Evolutionary conservation across 768 basidiomycete genomes (phyloP).

Genomic region (Boletus subcaerulescens): DNA sequence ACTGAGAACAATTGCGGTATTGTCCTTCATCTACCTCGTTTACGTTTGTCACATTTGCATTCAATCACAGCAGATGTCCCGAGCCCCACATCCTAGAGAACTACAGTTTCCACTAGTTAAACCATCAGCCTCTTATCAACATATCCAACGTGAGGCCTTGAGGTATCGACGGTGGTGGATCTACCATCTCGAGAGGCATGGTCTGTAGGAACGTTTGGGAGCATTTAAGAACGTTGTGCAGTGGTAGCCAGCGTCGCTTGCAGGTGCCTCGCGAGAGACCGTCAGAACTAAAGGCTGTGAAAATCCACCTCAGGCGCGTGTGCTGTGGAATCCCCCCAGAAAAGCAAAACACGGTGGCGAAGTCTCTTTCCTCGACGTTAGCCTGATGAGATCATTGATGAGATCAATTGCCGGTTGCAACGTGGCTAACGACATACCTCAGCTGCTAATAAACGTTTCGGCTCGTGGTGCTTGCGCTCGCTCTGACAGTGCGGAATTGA

Average conservation of each 20-base stretch:
- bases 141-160: not conserved
- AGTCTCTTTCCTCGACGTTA: not conserved
- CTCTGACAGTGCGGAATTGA: constrained; percentile 7
- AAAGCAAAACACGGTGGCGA: not conserved
- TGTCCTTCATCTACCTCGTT: not conserved
- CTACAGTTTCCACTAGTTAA: too few species aligned
- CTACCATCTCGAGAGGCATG: not conserved
- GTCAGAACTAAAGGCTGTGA: not conserved
- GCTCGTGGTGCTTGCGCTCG: not conserved
- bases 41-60: constrained; percentile 8
- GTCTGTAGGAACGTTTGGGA: not conserved
- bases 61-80: not conserved
- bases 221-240: not conserved
- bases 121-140: not conserved
- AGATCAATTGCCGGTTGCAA: not conserved
- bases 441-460: not conserved
- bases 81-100: too few species aligned
- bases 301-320: not conserved
- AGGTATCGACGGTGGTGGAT: not conserved
- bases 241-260: not conserved
- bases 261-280: not conserved
- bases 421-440: constrained; percentile 7
- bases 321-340: not conserved
- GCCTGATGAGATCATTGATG: not conserved
- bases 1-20: constrained; percentile 16